These are phyloP conservation scores for Musa balbisiana DNA, from an alignment of 202 grass and related monocot species.

Conservation along the genomic window DNA sequence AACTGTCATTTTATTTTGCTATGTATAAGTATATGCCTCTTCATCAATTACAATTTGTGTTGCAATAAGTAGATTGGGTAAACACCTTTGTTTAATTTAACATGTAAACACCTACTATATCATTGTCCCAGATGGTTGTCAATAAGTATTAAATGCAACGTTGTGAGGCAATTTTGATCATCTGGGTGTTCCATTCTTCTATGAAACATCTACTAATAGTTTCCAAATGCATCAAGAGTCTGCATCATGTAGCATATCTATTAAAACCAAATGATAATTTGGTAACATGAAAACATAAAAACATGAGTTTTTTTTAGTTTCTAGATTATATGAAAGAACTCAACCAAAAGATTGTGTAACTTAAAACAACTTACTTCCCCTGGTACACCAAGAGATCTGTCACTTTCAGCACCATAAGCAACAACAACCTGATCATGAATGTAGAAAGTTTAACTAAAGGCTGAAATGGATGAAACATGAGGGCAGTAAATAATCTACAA, in stretches of 20 bases:
- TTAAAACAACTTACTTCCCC: constrained; percentile 44
- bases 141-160: too few relatives aligned
- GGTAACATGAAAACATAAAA: too few relatives aligned
- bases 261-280: not conserved
- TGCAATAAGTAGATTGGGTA: too few relatives aligned
- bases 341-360: constrained; percentile 2
- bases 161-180: not conserved
- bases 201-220: not conserved
- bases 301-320: too few relatives aligned
- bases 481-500: not conserved
- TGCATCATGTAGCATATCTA: not conserved
- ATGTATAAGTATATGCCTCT: not conserved
- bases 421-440: constrained; percentile 61
- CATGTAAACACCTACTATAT: too few relatives aligned
- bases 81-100: too few relatives aligned
- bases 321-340: not conserved
- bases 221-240: not conserved
- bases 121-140: too few relatives aligned
- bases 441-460: not conserved
- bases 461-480: not conserved
- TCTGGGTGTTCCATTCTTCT: not conserved
- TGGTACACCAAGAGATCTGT: constrained; percentile 70
- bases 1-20: not conserved
- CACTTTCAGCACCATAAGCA: constrained; percentile 97
- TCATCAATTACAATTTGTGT: too few relatives aligned